Base-by-base conservation (phyloP, 2,329 filamentous ascomycete species). In the Pestalotiopsis fici region DNA sequence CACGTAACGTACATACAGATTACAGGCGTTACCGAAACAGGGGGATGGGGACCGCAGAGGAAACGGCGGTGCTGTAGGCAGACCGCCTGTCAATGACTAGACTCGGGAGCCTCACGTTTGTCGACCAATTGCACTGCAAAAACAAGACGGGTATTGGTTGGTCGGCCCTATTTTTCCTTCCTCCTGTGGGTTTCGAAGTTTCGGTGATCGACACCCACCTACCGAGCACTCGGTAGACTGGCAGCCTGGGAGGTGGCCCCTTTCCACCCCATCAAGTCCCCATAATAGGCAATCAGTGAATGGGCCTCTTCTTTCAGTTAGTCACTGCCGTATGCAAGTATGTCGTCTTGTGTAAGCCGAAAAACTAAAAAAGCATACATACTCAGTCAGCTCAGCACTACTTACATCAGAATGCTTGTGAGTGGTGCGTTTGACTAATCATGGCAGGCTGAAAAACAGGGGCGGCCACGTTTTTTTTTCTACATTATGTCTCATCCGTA, bases 301-400 rank as follows among this genome's bases (percentile, higher is more conserved):
- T 31, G 27, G 55, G 55, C 55, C 23, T 57, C 28, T 27, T 23
- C 25, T 35, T 3, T 35, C 18, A 27, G 57, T 60, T 60, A 60
- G 57, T 60, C 57, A 60, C n/a, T 27, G 31, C 13, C 27, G 57
- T 31, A 31, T 27, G 57, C 55, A 57, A 50, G 43, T 50, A 18
- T 50, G 27, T 31, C 13, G 55, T 13, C 23, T 13, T 60, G n/a
- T 62, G 59, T 62, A 23, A 62, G 59, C 35, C 21, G 59, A 43
- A 27, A 50, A 27, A 28, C 37, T 43, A 62, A 62, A 62, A 47
- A 62, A 4, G 59, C 18, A 50, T 15, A 23, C 18, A 50, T 15
- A 23, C n/a, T 47, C 23, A 62, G 59, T 62, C 23, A 62, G 59
- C 15, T 62, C 59, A 62, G 59, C 59, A 62, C 59, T 62, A 62